Evolutionary conservation across 179 eudicot genomes (phyloP).

Genomic region (Silene noctiflora): DNA sequence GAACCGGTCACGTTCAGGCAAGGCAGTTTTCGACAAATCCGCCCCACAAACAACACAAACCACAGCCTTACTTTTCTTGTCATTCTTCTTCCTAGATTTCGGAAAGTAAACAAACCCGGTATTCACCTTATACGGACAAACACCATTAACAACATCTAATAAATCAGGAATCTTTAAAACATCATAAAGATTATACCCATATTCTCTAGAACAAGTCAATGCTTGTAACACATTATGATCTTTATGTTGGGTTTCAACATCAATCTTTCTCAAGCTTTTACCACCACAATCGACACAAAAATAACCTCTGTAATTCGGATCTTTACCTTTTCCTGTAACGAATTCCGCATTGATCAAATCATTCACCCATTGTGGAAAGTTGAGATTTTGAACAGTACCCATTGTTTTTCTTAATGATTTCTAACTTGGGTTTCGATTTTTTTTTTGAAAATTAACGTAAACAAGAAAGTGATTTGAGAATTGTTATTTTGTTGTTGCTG

Average conservation of each 20-base stretch:
- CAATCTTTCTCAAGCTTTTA: constrained; percentile 1
- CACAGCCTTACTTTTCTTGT: background rate
- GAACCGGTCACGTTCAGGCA: background rate
- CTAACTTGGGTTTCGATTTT: background rate
- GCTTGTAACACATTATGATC: constrained; percentile 6
- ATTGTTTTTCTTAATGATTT: background rate
- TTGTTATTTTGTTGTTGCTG: too few species aligned
- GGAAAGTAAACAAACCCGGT: constrained; percentile 6
- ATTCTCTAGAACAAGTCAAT: constrained; percentile 9
- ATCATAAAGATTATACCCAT: background rate
- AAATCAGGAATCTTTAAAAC: constrained; percentile 5
- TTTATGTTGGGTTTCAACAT: background rate
- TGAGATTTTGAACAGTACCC: background rate
- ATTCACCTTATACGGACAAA: constrained; percentile 5
- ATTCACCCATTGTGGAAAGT: background rate
- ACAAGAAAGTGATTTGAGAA: too few species aligned
- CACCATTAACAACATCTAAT: background rate
- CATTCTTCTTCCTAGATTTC: background rate
- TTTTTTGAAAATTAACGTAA: background rate
- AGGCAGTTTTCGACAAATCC: background rate
- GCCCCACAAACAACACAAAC: constrained; percentile 1
- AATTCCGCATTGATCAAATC: constrained; percentile 11
- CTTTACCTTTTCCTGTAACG: background rate
- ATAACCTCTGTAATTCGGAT: background rate
- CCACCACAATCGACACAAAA: constrained; percentile 14